These are phyloP conservation scores for Herpotrichia juniperi DNA, from an alignment of 2,329 filamentous ascomycete species.

Conservation along the genomic window DNA sequence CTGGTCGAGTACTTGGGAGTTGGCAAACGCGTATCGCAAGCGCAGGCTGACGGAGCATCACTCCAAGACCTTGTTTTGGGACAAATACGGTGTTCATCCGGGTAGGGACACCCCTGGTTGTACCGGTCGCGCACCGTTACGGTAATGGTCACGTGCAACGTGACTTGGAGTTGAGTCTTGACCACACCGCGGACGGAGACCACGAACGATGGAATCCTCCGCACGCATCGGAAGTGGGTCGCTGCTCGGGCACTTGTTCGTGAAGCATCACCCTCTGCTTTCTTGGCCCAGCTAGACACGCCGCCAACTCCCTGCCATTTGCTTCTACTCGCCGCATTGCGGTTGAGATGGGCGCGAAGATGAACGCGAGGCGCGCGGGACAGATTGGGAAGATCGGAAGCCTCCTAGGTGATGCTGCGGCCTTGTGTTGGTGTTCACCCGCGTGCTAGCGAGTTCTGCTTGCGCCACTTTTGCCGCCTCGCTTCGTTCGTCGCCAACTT, in stretches of 20 bases:
- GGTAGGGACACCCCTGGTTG: conserved; percentile 15
- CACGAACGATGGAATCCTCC: no score
- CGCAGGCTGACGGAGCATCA: conserved; percentile 3
- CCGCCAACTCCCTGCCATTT: conserved; percentile 5
- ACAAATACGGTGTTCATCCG: conserved; percentile 8
- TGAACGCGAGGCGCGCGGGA: conserved; percentile 26
- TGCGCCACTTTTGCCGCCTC: conserved; percentile 21
- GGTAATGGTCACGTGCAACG: conserved; percentile 13
- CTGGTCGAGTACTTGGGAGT: conserved; percentile 31
- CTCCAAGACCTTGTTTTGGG: conserved; percentile 11
- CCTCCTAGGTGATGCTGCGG: conserved; percentile 14
- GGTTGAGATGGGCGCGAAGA: conserved; percentile 30
- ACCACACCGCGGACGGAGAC: no score
- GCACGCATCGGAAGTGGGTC: neutral
- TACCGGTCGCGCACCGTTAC: conserved; percentile 9
- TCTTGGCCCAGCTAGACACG: conserved; percentile 21
- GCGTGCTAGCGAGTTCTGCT: neutral
- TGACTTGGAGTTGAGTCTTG: neutral
- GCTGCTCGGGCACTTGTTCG: neutral
- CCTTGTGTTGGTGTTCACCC: conserved; percentile 20
- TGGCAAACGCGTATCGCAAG: conserved; percentile 8
- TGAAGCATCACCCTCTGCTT: neutral
- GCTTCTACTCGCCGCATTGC: conserved; percentile 18
- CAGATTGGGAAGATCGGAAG: conserved; percentile 30
- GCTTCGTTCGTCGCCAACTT: conserved; percentile 9